phyloP scores from a whole-genome alignment of 2,329 filamentous ascomycete species.

The Aspergillus nomiae region DNA sequence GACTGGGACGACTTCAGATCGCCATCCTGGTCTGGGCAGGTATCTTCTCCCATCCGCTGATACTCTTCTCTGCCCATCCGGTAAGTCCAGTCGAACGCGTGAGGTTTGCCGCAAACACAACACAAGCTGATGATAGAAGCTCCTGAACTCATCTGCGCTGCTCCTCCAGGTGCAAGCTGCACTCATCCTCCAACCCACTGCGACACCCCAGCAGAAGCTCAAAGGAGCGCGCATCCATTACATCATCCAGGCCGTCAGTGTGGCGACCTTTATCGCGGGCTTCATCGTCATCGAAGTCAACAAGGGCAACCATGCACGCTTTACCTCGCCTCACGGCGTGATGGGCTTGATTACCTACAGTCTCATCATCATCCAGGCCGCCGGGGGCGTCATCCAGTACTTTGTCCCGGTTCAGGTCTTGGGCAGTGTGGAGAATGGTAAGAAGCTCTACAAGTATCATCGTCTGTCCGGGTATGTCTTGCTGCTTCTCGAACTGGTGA shows the following conservation, averaged over 20 bases:
- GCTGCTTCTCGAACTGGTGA: constrained; percentile 70
- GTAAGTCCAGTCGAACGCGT: constrained; percentile 61
- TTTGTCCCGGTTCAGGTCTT: constrained; percentile 68
- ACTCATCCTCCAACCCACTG: constrained; percentile 84
- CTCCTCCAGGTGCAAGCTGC: constrained; percentile 77
- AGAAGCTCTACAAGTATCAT: constrained; percentile 88
- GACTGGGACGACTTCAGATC: constrained; percentile 50
- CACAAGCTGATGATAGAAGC: constrained; percentile 30
- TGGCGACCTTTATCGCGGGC: constrained; percentile 41
- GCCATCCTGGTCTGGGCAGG: constrained; percentile 74
- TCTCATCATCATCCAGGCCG: constrained; percentile 69
- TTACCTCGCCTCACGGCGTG: constrained; percentile 78
- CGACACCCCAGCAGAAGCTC: constrained; percentile 72
- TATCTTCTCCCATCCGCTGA: constrained; percentile 69
- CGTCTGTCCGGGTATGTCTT: constrained; percentile 74
- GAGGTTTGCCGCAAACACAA: constrained; percentile 14
- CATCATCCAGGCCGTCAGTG: constrained; percentile 62
- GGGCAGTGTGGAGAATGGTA: constrained; percentile 77
- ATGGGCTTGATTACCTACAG: constrained; percentile 77
- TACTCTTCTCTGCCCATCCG: constrained; percentile 87
- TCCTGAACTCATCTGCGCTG: constrained; percentile 65
- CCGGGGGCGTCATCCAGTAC: constrained; percentile 82
- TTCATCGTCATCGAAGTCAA: constrained; percentile 63
- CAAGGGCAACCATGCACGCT: constrained; percentile 70
- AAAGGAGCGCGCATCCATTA: constrained; percentile 67